Percentiles rank a stretch among this genome's conserved stretches.
phyloP scores from a whole-genome alignment of 441 rosid species.

The Pelargonium exstipulatum region DNA sequence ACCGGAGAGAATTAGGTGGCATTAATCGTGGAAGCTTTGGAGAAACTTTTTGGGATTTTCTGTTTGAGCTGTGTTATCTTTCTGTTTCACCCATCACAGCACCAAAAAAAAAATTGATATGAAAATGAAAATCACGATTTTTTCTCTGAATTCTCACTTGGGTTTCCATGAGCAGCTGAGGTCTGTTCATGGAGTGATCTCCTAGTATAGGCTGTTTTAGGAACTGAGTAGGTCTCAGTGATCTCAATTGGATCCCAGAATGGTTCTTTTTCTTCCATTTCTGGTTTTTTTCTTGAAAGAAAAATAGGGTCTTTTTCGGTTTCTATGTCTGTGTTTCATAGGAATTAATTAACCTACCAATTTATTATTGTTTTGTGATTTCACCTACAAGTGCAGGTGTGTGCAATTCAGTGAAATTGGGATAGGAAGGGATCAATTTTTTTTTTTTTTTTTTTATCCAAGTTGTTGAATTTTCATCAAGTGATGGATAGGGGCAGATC shows the following conservation, averaged over 20 bases:
- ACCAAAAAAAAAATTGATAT: not conserved
- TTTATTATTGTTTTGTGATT: not conserved
- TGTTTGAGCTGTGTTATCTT: conserved; percentile 5
- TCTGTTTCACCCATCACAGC: conserved; percentile 1
- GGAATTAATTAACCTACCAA: not conserved
- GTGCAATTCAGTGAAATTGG: not conserved
- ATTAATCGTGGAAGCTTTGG: conserved; percentile 33
- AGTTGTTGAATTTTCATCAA: conserved; percentile 1
- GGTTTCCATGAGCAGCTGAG: not conserved
- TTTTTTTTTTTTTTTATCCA: not conserved
- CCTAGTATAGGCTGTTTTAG: not conserved
- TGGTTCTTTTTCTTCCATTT: conserved; percentile 1
- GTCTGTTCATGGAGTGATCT: conserved; percentile 9
- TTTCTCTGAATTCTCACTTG: conserved; percentile 7
- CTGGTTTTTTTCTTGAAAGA: not conserved
- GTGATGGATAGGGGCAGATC: conserved; percentile 29
- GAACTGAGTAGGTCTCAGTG: not conserved
- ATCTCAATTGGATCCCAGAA: not conserved
- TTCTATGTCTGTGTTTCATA: not conserved
- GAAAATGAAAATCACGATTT: not conserved
- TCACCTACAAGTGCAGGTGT: not conserved
- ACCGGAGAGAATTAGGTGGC: conserved; percentile 40
- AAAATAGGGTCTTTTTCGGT: not conserved
- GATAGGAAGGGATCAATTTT: conserved; percentile 7
- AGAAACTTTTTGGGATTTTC: conserved; percentile 37